These are phyloP conservation scores for Solanum boliviense DNA, from an alignment of 257 asterid species.

Conservation along the genomic window DNA sequence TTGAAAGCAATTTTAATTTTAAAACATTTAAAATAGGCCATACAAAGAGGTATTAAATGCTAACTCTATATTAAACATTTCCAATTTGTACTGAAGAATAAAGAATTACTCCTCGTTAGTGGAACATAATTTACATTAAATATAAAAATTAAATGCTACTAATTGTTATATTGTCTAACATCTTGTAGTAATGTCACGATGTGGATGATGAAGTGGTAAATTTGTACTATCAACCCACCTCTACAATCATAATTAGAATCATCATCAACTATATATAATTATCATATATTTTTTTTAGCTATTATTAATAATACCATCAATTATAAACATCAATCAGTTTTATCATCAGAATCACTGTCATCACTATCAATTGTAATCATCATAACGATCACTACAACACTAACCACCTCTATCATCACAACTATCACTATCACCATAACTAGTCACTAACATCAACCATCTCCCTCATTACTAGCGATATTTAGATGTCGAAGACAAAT, in stretches of 20 bases:
- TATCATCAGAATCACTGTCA: too few species aligned
- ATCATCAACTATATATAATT: neutral
- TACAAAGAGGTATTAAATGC: neutral
- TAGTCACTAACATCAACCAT: neutral
- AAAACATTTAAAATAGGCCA: neutral
- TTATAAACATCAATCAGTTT: too few species aligned
- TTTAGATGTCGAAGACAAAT: neutral
- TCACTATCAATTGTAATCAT: too few species aligned
- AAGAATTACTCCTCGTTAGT: neutral
- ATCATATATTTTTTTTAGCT: neutral
- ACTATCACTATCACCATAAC: neutral
- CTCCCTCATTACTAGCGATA: neutral
- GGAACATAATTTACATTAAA: neutral
- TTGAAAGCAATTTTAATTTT: neutral
- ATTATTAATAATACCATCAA: too few species aligned
- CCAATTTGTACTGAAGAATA: neutral
- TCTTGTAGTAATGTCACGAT: neutral
- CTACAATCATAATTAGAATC: neutral
- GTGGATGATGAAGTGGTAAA: neutral
- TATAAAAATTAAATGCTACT: neutral
- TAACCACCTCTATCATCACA: neutral
- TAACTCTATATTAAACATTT: neutral
- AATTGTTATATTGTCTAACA: neutral
- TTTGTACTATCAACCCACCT: neutral
- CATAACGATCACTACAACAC: neutral